Evolutionary conservation across 371 early-diverging fungal genomes (phyloP), one percentile per base, ranked within the genome.

Genomic region (Mucor ambiguus): DNA sequence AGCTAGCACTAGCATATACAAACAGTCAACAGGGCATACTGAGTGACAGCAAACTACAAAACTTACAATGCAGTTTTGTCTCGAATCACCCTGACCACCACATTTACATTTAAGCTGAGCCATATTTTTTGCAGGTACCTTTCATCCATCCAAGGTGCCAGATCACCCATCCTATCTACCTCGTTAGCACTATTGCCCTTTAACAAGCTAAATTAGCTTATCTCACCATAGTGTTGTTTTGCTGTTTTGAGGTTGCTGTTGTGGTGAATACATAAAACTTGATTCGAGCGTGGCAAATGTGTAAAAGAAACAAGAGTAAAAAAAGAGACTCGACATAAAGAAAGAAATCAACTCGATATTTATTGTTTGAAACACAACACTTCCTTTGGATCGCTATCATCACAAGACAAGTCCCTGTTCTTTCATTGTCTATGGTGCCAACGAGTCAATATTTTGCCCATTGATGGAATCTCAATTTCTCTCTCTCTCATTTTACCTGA

Each of bases 121-220:
- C 92, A 93, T 4, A 88, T 59, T 65, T 84, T 80, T 20, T 84
- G 78, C 58, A 93, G 79, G 71, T 80, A 90, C 55, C 78, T 79
- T 61, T 92, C 92, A 69, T 90, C 90, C 93, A 91, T 91, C 91
- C 92, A 91, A 2, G 85, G 78, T 61, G 91, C 92, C 33, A 92
- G 76, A 67, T 91, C 91, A 57, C 91, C 91, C 90, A 90, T 89
- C 90, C 90, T 76, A 64, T 44, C 11, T 6, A 33, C 24, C 10
- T 61, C 2, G 18, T 60, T 44, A 60, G 20, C 24, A 20, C 30
- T 43, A 28, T 41, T 28, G n/a, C 16, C n/a, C 24, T 24, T 24
- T 3, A 11, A 37, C 37, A 49, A 14, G 11, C 22, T 12, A 49
- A 3, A 12, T 24, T 22, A 4, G 24, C 12, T 3, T 12, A 18